These are phyloP conservation scores for Erodium chrysanthum DNA, from an alignment of 441 rosid genomes.

Conservation along the genomic window DNA sequence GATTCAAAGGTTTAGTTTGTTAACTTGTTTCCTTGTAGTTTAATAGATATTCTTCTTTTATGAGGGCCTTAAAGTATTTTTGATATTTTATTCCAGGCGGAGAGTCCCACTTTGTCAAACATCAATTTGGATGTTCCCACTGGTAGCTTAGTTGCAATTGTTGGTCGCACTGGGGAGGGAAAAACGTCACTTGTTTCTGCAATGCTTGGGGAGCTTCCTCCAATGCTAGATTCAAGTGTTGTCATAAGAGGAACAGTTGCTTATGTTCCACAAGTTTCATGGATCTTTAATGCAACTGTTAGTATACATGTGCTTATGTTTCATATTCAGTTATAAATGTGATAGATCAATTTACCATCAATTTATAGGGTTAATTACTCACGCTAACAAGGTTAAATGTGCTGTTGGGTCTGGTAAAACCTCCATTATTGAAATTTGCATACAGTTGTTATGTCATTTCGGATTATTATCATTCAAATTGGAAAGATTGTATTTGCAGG, in stretches of 20 bases:
- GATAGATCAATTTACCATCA: slow-evolving; percentile 4
- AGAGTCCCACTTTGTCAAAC: slow-evolving; percentile 66
- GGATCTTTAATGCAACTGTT: slow-evolving; percentile 97
- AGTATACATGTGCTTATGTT: slow-evolving; percentile 26
- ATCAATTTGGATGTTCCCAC: slow-evolving; percentile 71
- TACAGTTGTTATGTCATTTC: slow-evolving; percentile 9
- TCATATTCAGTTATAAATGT: not conserved
- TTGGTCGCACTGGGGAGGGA: slow-evolving; percentile 95
- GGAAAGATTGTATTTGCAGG: slow-evolving; percentile 35
- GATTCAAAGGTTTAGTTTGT: slow-evolving; percentile 64
- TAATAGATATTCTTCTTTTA: not conserved
- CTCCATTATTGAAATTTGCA: slow-evolving; percentile 4
- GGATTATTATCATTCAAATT: slow-evolving; percentile 5
- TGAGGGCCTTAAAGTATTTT: not conserved
- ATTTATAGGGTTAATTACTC: not conserved
- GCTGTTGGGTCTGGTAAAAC: not conserved
- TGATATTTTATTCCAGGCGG: slow-evolving; percentile 40
- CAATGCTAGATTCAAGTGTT: slow-evolving; percentile 45
- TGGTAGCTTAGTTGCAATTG: slow-evolving; percentile 89
- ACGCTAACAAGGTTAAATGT: slow-evolving; percentile 1
- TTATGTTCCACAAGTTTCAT: slow-evolving; percentile 97
- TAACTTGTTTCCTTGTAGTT: slow-evolving; percentile 10
- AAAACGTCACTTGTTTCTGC: slow-evolving; percentile 94
- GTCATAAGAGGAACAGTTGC: slow-evolving; percentile 72
- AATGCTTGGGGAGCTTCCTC: slow-evolving; percentile 90